phyloP scores from a whole-genome alignment of 192 early-diverging fungal genomes.

The Umbelopsis isabellina region DNA sequence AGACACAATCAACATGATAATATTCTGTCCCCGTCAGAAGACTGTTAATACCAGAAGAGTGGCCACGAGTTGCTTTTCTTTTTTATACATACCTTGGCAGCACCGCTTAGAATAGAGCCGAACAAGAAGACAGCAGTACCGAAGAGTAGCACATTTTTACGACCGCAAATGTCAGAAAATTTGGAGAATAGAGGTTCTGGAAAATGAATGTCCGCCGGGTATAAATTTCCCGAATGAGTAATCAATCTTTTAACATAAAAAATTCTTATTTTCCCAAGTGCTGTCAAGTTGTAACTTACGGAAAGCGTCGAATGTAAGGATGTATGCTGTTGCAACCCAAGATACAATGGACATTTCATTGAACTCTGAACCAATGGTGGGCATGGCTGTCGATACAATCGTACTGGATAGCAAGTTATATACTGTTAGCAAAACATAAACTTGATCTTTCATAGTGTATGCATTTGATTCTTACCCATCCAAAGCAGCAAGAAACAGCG shows the following conservation, averaged over 20 bases:
- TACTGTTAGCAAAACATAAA: neutral
- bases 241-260: neutral
- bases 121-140: constrained; percentile 78
- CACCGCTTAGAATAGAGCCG: constrained; percentile 85
- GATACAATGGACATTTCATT: constrained; percentile 61
- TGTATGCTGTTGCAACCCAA: constrained; percentile 84
- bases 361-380: constrained; percentile 76
- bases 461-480: constrained; percentile 44
- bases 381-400: constrained; percentile 81
- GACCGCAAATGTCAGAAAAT: constrained; percentile 86
- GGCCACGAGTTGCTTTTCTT: neutral
- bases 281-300: constrained; percentile 24
- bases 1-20: constrained; percentile 61
- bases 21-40: constrained; percentile 18
- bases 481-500: constrained; percentile 41
- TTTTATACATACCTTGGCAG: constrained; percentile 48
- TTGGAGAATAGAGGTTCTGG: constrained; percentile 68
- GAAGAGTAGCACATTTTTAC: constrained; percentile 73
- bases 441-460: neutral
- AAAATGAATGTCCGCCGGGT: neutral
- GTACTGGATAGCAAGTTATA: constrained; percentile 46
- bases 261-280: neutral
- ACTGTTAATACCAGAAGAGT: neutral
- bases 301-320: constrained; percentile 48
- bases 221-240: constrained; percentile 19